These are phyloP conservation scores for Hyphodiscus hymeniophilus DNA, from an alignment of 495 filamentous ascomycete genomes.

Conservation along the genomic window DNA sequence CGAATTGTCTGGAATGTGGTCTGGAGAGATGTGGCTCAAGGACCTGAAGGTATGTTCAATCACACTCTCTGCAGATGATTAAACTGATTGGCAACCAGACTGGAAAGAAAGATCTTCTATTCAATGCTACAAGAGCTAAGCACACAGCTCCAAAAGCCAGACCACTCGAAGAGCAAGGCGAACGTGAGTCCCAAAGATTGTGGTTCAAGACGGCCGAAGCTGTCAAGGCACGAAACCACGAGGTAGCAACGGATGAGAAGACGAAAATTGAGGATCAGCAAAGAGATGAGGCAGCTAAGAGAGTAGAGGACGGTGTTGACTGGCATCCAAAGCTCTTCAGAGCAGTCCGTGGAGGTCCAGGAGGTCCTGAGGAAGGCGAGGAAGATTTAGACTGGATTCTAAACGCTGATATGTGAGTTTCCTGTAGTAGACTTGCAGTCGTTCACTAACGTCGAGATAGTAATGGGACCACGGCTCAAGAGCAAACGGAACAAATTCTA, in stretches of 20 bases:
- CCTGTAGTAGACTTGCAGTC: background rate
- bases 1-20: slow-evolving; percentile 90
- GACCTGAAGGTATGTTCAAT: slow-evolving; percentile 57
- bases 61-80: background rate
- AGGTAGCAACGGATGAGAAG: slow-evolving; percentile 89
- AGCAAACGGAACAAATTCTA: slow-evolving; percentile 77
- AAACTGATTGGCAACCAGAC: slow-evolving; percentile 44
- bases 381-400: slow-evolving; percentile 91
- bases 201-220: slow-evolving; percentile 77
- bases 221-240: slow-evolving; percentile 76
- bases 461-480: slow-evolving; percentile 57
- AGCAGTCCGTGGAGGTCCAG: slow-evolving; percentile 59
- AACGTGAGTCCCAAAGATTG: slow-evolving; percentile 80
- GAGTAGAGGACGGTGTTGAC: slow-evolving; percentile 72
- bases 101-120: slow-evolving; percentile 78
- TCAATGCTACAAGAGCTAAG: slow-evolving; percentile 71
- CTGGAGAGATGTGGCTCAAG: slow-evolving; percentile 85
- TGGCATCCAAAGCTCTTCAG: slow-evolving; percentile 88
- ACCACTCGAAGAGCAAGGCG: slow-evolving; percentile 78
- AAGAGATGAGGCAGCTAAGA: slow-evolving; percentile 76
- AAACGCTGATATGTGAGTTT: slow-evolving; percentile 71
- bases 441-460: slow-evolving; percentile 38
- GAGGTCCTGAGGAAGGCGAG: slow-evolving; percentile 73
- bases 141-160: slow-evolving; percentile 68
- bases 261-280: slow-evolving; percentile 88